Evolutionary conservation across 2,329 filamentous ascomycete species (phyloP).

Genomic region (Alternaria consortialis): DNA sequence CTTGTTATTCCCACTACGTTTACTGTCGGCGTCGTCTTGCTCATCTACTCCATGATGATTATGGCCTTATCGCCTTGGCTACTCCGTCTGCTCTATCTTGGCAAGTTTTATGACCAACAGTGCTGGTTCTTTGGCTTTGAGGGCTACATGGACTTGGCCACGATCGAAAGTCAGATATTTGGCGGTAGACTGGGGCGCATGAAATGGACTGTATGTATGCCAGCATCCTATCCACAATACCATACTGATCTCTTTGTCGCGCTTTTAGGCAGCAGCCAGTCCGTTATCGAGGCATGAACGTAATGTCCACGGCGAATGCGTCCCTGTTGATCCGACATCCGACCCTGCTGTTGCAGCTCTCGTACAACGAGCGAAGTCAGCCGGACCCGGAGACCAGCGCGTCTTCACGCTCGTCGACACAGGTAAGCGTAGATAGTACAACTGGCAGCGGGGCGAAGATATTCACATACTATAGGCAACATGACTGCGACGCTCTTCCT

Average conservation of each 20-base stretch:
- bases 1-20: constrained; percentile 2
- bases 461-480: constrained; percentile 38
- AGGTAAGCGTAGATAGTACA: constrained; percentile 23
- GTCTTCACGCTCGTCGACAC: constrained; percentile 47
- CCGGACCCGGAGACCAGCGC: constrained; percentile 37
- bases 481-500: constrained; percentile 56
- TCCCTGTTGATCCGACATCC: constrained; percentile 44
- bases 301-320: constrained; percentile 41
- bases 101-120: constrained; percentile 54
- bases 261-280: constrained; percentile 23
- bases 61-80: constrained; percentile 47
- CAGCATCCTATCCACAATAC: background rate
- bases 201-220: constrained; percentile 46
- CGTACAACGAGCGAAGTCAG: constrained; percentile 34
- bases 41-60: constrained; percentile 39
- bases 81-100: constrained; percentile 50
- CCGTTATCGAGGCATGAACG: constrained; percentile 46
- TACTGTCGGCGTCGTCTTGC: constrained; percentile 22
- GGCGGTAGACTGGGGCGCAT: constrained; percentile 49
- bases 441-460: background rate
- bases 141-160: constrained; percentile 51
- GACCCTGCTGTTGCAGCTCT: constrained; percentile 30
- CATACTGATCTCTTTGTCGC: background rate
- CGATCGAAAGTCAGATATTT: constrained; percentile 53
- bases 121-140: constrained; percentile 57